These are phyloP conservation scores for Nemophila menziesii DNA, from an alignment of 257 asterid species.

Conservation along the genomic window DNA sequence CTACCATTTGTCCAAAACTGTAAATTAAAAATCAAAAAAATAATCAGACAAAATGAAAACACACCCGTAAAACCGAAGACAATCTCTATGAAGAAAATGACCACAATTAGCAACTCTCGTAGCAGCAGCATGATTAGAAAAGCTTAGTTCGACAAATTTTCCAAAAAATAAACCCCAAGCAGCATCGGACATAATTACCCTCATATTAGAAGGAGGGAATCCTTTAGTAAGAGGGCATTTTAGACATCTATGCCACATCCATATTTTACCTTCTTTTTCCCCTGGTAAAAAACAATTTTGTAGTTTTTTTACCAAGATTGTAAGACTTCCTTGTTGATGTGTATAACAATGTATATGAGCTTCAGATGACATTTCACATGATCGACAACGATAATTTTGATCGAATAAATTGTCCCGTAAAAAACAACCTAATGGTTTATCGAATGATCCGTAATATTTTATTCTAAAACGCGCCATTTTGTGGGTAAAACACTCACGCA, in stretches of 20 bases:
- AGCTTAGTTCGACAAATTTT: conserved; percentile 67
- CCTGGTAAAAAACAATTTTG: conserved; percentile 48
- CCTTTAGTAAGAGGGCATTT: conserved; percentile 61
- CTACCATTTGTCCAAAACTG: conserved; percentile 84
- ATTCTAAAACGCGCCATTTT: no score
- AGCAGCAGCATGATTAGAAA: conserved; percentile 81
- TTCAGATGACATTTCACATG: conserved; percentile 70
- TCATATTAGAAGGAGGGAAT: conserved; percentile 53
- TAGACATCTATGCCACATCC: conserved; percentile 92
- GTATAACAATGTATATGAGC: conserved; percentile 71
- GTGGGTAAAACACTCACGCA: no score
- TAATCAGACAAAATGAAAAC: no score
- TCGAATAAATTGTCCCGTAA: conserved; percentile 54
- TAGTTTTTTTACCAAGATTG: conserved; percentile 51
- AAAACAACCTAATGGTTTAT: conserved; percentile 67
- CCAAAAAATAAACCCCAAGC: conserved; percentile 75
- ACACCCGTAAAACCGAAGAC: conserved; percentile 81
- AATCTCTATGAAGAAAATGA: conserved; percentile 75
- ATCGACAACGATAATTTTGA: conserved; percentile 49
- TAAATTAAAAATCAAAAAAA: no score
- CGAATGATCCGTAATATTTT: conserved; percentile 61
- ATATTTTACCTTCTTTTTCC: conserved; percentile 54
- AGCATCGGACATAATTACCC: conserved; percentile 71
- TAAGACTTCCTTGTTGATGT: conserved; percentile 68
- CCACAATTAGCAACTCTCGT: conserved; percentile 80